phyloP scores from a whole-genome alignment of 805 yeast species.

The Myxozyma udenii region DNA sequence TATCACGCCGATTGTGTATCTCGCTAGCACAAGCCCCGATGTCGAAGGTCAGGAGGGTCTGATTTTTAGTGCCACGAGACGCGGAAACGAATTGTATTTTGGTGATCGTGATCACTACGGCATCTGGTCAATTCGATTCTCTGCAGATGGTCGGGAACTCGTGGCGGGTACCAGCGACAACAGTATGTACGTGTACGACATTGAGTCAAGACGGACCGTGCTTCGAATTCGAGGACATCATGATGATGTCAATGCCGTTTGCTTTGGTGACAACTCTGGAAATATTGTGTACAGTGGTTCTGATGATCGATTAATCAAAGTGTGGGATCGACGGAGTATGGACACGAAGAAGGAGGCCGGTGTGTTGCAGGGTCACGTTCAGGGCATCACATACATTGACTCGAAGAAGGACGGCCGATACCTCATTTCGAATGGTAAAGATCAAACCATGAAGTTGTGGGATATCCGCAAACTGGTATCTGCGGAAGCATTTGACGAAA shows the following conservation, averaged over 20 bases:
- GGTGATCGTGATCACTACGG: no score
- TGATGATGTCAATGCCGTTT: slow-evolving; percentile 35
- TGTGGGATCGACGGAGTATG: slow-evolving; percentile 45
- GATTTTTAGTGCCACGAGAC: slow-evolving; percentile 3
- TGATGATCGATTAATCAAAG: slow-evolving; percentile 49
- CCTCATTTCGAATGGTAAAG: slow-evolving; percentile 34
- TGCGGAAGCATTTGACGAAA: slow-evolving; percentile 2
- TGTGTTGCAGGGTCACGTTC: slow-evolving; percentile 34
- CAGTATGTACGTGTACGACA: slow-evolving; percentile 24
- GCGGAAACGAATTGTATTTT: not conserved
- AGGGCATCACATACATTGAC: slow-evolving; percentile 35
- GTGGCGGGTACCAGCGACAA: slow-evolving; percentile 30
- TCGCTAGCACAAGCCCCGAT: slow-evolving; percentile 23
- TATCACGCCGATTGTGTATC: slow-evolving; percentile 26
- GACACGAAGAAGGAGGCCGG: slow-evolving; percentile 27
- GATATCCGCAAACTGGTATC: slow-evolving; percentile 31
- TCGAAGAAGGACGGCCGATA: slow-evolving; percentile 31
- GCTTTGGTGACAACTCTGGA: slow-evolving; percentile 29
- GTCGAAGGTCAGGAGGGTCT: slow-evolving; percentile 9
- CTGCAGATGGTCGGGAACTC: slow-evolving; percentile 26
- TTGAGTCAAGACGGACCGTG: slow-evolving; percentile 17
- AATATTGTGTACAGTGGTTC: slow-evolving; percentile 50
- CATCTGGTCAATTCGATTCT: slow-evolving; percentile 31
- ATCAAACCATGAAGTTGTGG: slow-evolving; percentile 36
- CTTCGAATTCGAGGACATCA: slow-evolving; percentile 20